These are phyloP conservation scores for Xylaria arbuscula DNA, from an alignment of 2,329 filamentous ascomycete genomes.

Conservation along the genomic window DNA sequence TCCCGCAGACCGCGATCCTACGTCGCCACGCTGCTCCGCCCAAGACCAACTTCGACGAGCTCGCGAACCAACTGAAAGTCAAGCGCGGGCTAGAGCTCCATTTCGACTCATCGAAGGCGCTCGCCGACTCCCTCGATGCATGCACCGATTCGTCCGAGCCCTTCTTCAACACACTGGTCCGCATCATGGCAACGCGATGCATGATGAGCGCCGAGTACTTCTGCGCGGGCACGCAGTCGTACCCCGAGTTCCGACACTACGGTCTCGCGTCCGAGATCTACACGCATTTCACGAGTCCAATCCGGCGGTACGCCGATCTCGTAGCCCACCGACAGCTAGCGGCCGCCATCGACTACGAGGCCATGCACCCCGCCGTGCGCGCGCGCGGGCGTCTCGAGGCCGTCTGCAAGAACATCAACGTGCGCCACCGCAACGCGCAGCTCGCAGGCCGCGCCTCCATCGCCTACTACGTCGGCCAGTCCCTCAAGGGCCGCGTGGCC, in stretches of 20 bases:
- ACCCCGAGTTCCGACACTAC: constrained; percentile 96
- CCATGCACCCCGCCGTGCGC: constrained; percentile 82
- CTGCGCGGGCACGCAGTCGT: constrained; percentile 90
- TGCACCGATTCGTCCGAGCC: constrained; percentile 84
- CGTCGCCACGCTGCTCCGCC: constrained; percentile 92
- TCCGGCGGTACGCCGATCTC: constrained; percentile 96
- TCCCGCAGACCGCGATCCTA: constrained; percentile 94
- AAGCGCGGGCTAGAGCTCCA: constrained; percentile 84
- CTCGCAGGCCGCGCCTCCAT: constrained; percentile 93
- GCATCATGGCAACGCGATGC: constrained; percentile 96
- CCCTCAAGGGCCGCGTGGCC: constrained; percentile 79
- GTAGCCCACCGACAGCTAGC: constrained; percentile 94
- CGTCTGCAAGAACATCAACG: constrained; percentile 98
- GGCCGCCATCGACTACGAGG: constrained; percentile 92
- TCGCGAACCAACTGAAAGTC: constrained; percentile 88
- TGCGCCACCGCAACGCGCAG: constrained; percentile 95
- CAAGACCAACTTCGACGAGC: constrained; percentile 95
- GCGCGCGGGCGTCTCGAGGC: constrained; percentile 87
- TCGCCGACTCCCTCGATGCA: constrained; percentile 89
- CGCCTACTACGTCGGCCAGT: constrained; percentile 97
- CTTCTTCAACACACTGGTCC: constrained; percentile 98
- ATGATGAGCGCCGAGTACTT: constrained; percentile 99
- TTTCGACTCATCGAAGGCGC: constrained; percentile 88
- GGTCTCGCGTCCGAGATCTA: constrained; percentile 97
- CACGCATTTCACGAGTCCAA: constrained; percentile 97